Percentiles rank a stretch among this genome's conserved stretches.
Evolutionary conservation across 139 green algal genomes (phyloP).

Genomic region (Chlorella sp.): DNA sequence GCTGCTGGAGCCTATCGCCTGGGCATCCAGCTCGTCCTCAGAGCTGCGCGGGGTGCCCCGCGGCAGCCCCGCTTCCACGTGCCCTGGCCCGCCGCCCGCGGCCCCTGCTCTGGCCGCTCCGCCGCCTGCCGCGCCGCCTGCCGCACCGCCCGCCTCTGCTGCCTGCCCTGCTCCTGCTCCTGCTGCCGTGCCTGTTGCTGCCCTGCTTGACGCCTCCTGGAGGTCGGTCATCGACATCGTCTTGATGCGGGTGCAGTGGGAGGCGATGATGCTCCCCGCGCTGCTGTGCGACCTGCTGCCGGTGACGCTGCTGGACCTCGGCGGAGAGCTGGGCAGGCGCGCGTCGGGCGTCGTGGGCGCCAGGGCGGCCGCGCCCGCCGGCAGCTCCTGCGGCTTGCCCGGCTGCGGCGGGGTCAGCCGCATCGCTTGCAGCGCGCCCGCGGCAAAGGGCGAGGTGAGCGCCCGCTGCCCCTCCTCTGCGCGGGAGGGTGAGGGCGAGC

Average conservation of each 20-base stretch:
- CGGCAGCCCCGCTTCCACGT: no score
- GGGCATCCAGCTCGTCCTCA: no score
- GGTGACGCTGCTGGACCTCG: not conserved
- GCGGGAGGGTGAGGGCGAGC: not conserved
- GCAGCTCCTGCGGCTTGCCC: not conserved
- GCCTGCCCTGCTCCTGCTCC: not conserved
- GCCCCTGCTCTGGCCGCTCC: no score
- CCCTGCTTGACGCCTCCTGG: not conserved
- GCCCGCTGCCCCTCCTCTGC: not conserved
- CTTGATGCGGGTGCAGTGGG: no score
- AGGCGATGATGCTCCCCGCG: not conserved
- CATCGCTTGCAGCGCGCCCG: no score
- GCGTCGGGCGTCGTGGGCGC: not conserved
- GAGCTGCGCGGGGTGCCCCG: no score
- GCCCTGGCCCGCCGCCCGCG: no score
- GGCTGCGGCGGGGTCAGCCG: no score
- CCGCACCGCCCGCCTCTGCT: not conserved
- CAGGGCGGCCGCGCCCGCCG: not conserved
- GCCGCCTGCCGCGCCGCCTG: no score
- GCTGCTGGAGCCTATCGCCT: no score
- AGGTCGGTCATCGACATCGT: not conserved
- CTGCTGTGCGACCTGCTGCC: not conserved
- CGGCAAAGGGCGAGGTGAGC: no score
- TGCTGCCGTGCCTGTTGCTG: not conserved
- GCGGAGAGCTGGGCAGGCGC: no score